phyloP scores from a whole-genome alignment of 495 filamentous ascomycete genomes.

The Hypoxylon trugodes region DNA sequence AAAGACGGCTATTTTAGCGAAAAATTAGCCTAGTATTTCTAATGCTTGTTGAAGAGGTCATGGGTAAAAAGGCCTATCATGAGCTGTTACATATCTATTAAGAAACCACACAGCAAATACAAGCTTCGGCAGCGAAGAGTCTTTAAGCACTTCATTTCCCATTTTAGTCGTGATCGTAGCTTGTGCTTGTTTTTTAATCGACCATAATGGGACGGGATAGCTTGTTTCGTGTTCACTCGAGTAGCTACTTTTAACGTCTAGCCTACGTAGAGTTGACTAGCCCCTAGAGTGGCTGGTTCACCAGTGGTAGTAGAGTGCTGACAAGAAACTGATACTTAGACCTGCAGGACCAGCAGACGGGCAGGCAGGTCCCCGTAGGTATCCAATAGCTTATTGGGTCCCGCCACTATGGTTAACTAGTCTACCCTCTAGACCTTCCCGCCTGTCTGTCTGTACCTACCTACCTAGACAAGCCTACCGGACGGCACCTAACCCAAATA shows the following conservation, averaged over 20 bases:
- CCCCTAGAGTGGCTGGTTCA: slow-evolving; percentile 12
- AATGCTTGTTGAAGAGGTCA: slow-evolving; percentile 4
- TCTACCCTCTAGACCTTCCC: slow-evolving; percentile 19
- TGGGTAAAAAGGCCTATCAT: neutral
- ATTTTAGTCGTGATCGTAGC: neutral
- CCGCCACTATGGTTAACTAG: slow-evolving; percentile 38
- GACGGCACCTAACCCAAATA: slow-evolving; percentile 30
- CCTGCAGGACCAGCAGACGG: slow-evolving; percentile 13
- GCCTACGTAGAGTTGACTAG: neutral
- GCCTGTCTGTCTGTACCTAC: too few species aligned
- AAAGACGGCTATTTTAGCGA: neutral
- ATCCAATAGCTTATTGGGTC: slow-evolving; percentile 25
- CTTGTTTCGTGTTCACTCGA: neutral
- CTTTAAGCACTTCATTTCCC: slow-evolving; percentile 2
- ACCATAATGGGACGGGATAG: neutral
- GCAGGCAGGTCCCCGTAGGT: neutral
- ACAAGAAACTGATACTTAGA: slow-evolving; percentile 25
- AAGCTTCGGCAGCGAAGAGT: slow-evolving; percentile 10
- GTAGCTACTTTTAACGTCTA: neutral
- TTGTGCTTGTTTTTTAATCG: neutral
- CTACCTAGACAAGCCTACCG: slow-evolving; percentile 24
- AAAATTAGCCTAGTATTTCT: slow-evolving; percentile 27
- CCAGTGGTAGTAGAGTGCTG: slow-evolving; percentile 26
- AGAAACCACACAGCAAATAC: slow-evolving; percentile 10
- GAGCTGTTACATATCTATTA: slow-evolving; percentile 4